A percentile compares a stretch with the other conserved stretches of the same genome.
phyloP scores from a whole-genome alignment of 192 early-diverging fungal genomes.

The Backusella tuberculispora region DNA sequence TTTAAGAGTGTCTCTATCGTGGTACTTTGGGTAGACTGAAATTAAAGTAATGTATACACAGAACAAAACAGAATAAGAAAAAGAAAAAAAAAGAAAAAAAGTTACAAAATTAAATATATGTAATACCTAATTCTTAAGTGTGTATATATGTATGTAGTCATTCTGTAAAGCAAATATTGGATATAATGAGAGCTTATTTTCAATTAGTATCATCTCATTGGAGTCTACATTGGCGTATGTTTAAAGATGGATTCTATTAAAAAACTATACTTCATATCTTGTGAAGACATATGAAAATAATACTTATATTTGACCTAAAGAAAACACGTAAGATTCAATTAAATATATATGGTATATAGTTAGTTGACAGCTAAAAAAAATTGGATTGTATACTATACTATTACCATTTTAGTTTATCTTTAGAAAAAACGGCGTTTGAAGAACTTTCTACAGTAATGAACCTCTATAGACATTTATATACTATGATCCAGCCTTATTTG shows the following conservation, averaged over 20 bases:
- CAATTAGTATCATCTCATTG: constrained; percentile 41
- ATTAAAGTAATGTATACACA: not conserved
- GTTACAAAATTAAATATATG: too few species aligned
- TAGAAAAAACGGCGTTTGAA: not conserved
- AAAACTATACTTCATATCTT: constrained; percentile 49
- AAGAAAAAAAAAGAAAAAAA: not conserved
- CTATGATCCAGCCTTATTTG: not conserved
- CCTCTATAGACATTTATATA: constrained; percentile 4
- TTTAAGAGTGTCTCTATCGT: constrained; percentile 15
- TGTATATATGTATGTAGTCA: not conserved
- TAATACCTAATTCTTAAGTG: not conserved
- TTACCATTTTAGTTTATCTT: not conserved
- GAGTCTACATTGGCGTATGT: constrained; percentile 48
- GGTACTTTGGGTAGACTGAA: constrained; percentile 9
- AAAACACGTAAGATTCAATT: not conserved
- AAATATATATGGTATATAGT: constrained; percentile 5
- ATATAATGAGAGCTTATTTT: constrained; percentile 1
- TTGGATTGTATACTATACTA: too few species aligned
- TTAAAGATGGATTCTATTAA: constrained; percentile 55
- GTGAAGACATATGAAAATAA: constrained; percentile 40
- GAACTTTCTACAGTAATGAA: constrained; percentile 12
- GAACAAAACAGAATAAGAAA: not conserved
- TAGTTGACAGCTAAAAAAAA: constrained; percentile 1
- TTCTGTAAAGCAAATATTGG: not conserved
- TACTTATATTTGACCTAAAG: constrained; percentile 26